Percentiles rank a stretch among this genome's conserved stretches.
These are phyloP conservation scores for Colletotrichum theobromicola DNA, from an alignment of 2,329 filamentous ascomycete species.

Conservation along the genomic window DNA sequence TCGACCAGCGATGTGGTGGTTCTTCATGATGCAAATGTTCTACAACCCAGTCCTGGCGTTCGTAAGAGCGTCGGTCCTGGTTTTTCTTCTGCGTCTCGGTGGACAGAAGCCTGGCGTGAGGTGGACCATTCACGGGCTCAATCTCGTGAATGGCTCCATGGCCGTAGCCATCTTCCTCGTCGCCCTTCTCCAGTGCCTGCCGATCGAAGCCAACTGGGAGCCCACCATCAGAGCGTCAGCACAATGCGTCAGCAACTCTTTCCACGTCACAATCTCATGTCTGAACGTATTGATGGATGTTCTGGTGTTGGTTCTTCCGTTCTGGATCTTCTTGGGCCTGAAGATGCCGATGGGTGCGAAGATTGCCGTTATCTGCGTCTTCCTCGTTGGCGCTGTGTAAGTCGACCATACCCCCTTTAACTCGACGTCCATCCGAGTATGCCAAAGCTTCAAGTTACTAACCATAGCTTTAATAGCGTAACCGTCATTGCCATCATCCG, in stretches of 20 bases:
- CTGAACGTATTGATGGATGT: conserved; percentile 40
- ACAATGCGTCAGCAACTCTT: background rate
- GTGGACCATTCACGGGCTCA: conserved; percentile 32
- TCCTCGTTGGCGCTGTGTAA: conserved; percentile 42
- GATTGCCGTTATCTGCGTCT: conserved; percentile 43
- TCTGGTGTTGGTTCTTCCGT: conserved; percentile 39
- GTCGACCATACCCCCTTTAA: conserved; percentile 15
- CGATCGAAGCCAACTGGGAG: conserved; percentile 34
- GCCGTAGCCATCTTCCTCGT: conserved; percentile 36
- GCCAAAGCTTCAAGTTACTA: background rate
- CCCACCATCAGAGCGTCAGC: conserved; percentile 21
- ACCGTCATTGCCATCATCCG: conserved; percentile 36
- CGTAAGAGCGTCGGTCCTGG: conserved; percentile 48
- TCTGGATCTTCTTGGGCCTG: conserved; percentile 44
- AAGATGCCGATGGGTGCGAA: conserved; percentile 43
- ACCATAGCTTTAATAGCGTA: conserved; percentile 26
- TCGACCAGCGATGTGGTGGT: conserved; percentile 26
- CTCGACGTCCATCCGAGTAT: background rate
- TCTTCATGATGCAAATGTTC: conserved; percentile 42
- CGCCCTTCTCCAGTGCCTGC: conserved; percentile 39
- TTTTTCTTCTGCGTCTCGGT: conserved; percentile 50
- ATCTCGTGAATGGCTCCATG: conserved; percentile 34
- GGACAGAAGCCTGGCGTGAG: conserved; percentile 38
- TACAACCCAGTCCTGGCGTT: conserved; percentile 52
- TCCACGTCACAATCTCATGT: background rate